phyloP scores from a whole-genome alignment of 768 basidiomycete genomes.

The Chiua virens region DNA sequence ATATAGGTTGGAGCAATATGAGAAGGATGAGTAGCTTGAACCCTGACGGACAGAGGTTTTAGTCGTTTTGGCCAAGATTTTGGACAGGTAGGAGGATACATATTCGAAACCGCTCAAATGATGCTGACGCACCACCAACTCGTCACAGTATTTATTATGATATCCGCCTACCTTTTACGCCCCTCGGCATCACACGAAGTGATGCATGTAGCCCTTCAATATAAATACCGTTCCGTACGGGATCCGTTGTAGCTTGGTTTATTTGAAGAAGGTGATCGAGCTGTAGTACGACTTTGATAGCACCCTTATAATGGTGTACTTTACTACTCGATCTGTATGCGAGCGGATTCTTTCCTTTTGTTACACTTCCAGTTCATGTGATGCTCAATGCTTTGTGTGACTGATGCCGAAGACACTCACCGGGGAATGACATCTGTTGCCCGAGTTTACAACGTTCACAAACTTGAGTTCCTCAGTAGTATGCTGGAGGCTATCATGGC shows the following conservation, averaged over 20 bases:
- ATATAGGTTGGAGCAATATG: conserved; percentile 25
- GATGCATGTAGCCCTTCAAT: conserved; percentile 10
- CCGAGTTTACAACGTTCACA: too few species aligned
- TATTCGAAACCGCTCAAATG: background rate
- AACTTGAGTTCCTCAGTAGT: too few species aligned
- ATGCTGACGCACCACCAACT: background rate
- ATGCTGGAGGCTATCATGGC: too few species aligned
- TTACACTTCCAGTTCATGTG: background rate
- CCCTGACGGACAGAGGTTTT: conserved; percentile 22
- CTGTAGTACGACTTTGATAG: conserved; percentile 5
- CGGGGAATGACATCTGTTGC: too few species aligned
- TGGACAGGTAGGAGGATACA: conserved; percentile 14
- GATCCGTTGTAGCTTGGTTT: conserved; percentile 10
- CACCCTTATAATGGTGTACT: conserved; percentile 2
- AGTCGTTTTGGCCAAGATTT: background rate
- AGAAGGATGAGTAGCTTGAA: conserved; percentile 29
- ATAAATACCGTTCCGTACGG: background rate
- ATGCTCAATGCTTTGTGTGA: background rate
- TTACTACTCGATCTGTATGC: conserved; percentile 7
- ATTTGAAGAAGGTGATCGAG: background rate
- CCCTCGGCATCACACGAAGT: background rate
- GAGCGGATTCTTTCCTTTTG: background rate
- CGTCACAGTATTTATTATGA: conserved; percentile 7
- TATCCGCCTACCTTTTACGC: conserved; percentile 14
- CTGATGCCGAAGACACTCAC: too few species aligned